Percentiles rank a stretch among this genome's conserved stretches.
phyloP scores from a whole-genome alignment of 768 basidiomycete genomes.

The Auricularia sp. region DNA sequence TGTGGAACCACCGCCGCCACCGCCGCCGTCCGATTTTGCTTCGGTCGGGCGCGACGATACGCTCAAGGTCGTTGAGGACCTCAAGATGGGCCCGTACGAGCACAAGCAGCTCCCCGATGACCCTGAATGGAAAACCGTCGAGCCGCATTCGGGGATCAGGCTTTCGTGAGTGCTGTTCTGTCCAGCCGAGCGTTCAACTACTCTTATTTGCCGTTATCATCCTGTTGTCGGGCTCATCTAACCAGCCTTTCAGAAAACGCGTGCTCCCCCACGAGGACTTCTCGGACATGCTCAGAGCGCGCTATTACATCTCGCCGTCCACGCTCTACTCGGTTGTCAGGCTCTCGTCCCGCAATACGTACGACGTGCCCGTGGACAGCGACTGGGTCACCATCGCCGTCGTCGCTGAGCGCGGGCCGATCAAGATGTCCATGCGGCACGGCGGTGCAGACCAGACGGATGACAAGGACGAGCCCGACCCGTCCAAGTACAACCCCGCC shows the following conservation, averaged over 20 bases:
- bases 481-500: background rate
- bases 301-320: slow-evolving; percentile 85
- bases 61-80: slow-evolving; percentile 63
- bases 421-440: slow-evolving; percentile 56
- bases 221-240: background rate
- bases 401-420: slow-evolving; percentile 78
- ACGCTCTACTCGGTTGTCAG: slow-evolving; percentile 79
- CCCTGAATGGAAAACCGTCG: slow-evolving; percentile 64
- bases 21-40: background rate
- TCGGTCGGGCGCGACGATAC: slow-evolving; percentile 39
- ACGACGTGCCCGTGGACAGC: slow-evolving; percentile 83
- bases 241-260: slow-evolving; percentile 35
- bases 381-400: slow-evolving; percentile 97
- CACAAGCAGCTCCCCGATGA: slow-evolving; percentile 65
- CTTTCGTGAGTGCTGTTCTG: slow-evolving; percentile 49
- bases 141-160: slow-evolving; percentile 86
- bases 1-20: background rate
- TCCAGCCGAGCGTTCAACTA: background rate
- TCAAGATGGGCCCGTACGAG: slow-evolving; percentile 69
- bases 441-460: background rate
- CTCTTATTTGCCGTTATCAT: no score
- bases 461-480: background rate
- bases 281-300: slow-evolving; percentile 67
- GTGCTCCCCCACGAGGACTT: slow-evolving; percentile 63
- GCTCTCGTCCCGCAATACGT: slow-evolving; percentile 66